phyloP scores from a whole-genome alignment of 2,329 filamentous ascomycete genomes.

The Claviceps digitariae region DNA sequence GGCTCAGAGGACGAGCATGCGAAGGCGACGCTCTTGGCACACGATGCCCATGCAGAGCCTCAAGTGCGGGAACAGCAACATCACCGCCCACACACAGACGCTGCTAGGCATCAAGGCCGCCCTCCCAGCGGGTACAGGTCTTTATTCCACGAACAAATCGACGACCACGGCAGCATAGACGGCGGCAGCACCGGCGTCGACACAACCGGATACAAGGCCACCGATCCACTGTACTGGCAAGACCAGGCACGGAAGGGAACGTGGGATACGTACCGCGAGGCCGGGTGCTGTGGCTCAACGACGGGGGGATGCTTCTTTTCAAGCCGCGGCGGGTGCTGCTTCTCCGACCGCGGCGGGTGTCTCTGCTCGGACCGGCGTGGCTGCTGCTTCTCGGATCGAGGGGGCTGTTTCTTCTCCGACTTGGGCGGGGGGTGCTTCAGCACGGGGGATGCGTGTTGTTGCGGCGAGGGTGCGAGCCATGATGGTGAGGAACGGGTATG shows the following conservation, averaged over 20 bases:
- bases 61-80: too few relatives aligned
- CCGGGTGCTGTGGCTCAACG: conserved; percentile 1
- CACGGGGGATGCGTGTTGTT: not conserved
- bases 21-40: not conserved
- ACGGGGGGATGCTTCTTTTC: conserved; percentile 2
- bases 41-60: not conserved
- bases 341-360: conserved; percentile 6
- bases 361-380: conserved; percentile 5
- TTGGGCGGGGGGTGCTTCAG: not conserved
- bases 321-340: conserved; percentile 7
- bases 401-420: conserved; percentile 3
- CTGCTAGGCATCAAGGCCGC: not conserved
- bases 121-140: not conserved
- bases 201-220: conserved; percentile 2
- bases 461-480: not conserved
- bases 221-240: conserved; percentile 5
- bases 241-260: conserved; percentile 5
- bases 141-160: too few relatives aligned
- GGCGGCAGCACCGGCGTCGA: not conserved
- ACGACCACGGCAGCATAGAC: not conserved
- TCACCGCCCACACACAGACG: not conserved
- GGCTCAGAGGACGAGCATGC: too few relatives aligned
- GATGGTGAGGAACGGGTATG: not conserved
- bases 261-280: conserved; percentile 4
- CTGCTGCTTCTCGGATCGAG: conserved; percentile 6